Conservation (phyloP, 2,329 filamentous ascomycete genomes). For the Coccinonectria pachysandricola region DNA sequence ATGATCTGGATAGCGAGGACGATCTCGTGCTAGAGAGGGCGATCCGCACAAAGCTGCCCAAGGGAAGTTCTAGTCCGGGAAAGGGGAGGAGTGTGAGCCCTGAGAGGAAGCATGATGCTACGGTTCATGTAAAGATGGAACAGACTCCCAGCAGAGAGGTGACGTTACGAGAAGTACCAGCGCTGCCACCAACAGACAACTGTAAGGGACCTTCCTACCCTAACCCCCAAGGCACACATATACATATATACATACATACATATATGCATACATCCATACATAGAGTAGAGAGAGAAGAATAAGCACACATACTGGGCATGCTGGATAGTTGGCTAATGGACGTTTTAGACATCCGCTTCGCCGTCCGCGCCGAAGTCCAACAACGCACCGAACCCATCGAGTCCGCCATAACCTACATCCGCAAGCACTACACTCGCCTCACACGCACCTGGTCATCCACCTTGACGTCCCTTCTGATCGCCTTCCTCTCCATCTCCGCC, state of each 20-base stretch:
- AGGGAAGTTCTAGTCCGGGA: conserved; percentile 45
- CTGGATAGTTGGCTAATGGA: too few relatives aligned
- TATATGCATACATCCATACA: too few relatives aligned
- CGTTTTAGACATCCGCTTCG: conserved; percentile 78
- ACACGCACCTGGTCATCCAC: conserved; percentile 63
- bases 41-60: conserved; percentile 43
- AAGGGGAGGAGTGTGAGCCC: conserved; percentile 39
- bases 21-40: conserved; percentile 39
- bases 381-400: conserved; percentile 81
- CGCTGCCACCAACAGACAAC: too few relatives aligned
- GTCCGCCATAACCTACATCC: conserved; percentile 54
- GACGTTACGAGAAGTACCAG: too few relatives aligned
- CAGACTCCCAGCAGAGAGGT: too few relatives aligned
- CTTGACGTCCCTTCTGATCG: conserved; percentile 48
- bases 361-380: conserved; percentile 76
- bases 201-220: conserved; percentile 31
- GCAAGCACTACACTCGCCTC: conserved; percentile 45
- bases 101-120: conserved; percentile 31
- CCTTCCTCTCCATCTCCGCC: conserved; percentile 54
- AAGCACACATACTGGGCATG: too few relatives aligned
- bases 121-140: conserved; percentile 25
- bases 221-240: too few relatives aligned
- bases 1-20: conserved; percentile 25
- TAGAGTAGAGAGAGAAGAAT: too few relatives aligned
- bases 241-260: too few relatives aligned